Conservation (phyloP, 495 filamentous ascomycete genomes). For the Podospora anserina region DNA sequence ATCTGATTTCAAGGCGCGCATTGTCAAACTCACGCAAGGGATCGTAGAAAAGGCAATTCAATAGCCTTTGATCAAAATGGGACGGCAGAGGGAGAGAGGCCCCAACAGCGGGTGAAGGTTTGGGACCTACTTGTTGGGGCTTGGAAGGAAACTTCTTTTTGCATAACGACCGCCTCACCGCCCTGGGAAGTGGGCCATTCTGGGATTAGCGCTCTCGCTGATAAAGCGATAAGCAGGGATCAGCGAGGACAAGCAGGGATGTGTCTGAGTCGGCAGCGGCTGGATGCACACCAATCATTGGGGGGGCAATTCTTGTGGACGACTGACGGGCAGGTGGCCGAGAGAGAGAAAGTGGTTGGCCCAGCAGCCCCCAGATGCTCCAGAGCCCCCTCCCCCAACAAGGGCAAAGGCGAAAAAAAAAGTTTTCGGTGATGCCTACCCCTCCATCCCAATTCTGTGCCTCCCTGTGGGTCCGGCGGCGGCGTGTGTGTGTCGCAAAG, state of each 20-base stretch:
- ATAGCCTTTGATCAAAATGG: not conserved
- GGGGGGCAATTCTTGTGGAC: constrained; percentile 20
- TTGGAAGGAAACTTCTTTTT: constrained; percentile 18
- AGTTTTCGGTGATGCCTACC: constrained; percentile 29
- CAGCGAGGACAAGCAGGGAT: constrained; percentile 25
- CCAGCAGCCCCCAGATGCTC: not conserved
- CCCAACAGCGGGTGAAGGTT: not conserved
- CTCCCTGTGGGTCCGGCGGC: constrained; percentile 17
- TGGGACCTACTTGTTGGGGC: not conserved
- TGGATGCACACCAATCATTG: constrained; percentile 24
- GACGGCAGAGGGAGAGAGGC: not conserved
- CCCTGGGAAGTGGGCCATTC: constrained; percentile 22
- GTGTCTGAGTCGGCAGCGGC: constrained; percentile 19
- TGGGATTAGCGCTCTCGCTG: constrained; percentile 19
- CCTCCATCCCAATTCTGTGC: constrained; percentile 22
- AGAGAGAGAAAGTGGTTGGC: not conserved
- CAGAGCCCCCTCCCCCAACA: not conserved
- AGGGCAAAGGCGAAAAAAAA: constrained; percentile 26
- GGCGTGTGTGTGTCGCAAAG: constrained; percentile 11
- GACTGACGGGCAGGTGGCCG: not conserved
- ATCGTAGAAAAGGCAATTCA: not conserved
- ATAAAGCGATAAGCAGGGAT: constrained; percentile 35
- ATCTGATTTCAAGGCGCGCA: not conserved
- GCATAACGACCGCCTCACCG: constrained; percentile 27
- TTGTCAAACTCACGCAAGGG: no score